Percentiles rank a stretch among this genome's conserved stretches.
These are phyloP conservation scores for Penicillium sp. DNA, from an alignment of 2,329 filamentous ascomycete genomes.

Conservation along the genomic window DNA sequence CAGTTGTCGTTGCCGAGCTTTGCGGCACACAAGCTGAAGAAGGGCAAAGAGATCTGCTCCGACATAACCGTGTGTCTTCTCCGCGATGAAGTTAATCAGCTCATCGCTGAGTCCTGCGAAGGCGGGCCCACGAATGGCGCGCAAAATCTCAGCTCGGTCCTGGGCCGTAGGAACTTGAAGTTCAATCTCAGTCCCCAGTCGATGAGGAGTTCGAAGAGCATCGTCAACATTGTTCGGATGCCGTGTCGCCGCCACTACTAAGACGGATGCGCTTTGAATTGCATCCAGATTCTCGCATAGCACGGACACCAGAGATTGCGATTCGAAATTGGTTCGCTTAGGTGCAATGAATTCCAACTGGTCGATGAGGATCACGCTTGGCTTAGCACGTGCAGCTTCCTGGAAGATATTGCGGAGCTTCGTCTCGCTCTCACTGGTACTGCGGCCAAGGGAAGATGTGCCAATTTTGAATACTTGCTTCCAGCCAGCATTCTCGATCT, in stretches of 20 bases:
- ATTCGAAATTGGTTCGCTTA: slow-evolving; percentile 54
- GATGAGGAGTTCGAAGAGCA: slow-evolving; percentile 64
- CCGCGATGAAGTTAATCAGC: slow-evolving; percentile 63
- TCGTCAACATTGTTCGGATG: slow-evolving; percentile 72
- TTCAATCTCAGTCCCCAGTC: slow-evolving; percentile 68
- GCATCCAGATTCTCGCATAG: slow-evolving; percentile 45
- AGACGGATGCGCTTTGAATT: slow-evolving; percentile 55
- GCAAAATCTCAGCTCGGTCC: slow-evolving; percentile 73
- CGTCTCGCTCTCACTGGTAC: slow-evolving; percentile 49
- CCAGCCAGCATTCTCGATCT: slow-evolving; percentile 70
- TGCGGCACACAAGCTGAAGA: slow-evolving; percentile 54
- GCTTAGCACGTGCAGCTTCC: slow-evolving; percentile 67
- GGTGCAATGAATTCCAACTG: slow-evolving; percentile 70
- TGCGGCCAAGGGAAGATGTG: slow-evolving; percentile 35
- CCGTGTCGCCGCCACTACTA: slow-evolving; percentile 75
- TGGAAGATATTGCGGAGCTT: slow-evolving; percentile 69
- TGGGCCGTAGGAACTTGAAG: slow-evolving; percentile 73
- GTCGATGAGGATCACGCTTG: slow-evolving; percentile 79
- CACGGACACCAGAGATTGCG: slow-evolving; percentile 37
- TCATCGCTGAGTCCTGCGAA: slow-evolving; percentile 52
- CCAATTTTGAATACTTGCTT: slow-evolving; percentile 60
- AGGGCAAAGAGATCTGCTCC: slow-evolving; percentile 73
- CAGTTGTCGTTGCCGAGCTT: slow-evolving; percentile 38
- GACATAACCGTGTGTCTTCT: slow-evolving; percentile 84
- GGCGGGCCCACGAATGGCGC: slow-evolving; percentile 54